A percentile compares a stretch with the other conserved stretches of the same genome.
Evolutionary conservation across 2,329 filamentous ascomycete genomes (phyloP).

Genomic region (Cadophora luteo-olivacea): DNA sequence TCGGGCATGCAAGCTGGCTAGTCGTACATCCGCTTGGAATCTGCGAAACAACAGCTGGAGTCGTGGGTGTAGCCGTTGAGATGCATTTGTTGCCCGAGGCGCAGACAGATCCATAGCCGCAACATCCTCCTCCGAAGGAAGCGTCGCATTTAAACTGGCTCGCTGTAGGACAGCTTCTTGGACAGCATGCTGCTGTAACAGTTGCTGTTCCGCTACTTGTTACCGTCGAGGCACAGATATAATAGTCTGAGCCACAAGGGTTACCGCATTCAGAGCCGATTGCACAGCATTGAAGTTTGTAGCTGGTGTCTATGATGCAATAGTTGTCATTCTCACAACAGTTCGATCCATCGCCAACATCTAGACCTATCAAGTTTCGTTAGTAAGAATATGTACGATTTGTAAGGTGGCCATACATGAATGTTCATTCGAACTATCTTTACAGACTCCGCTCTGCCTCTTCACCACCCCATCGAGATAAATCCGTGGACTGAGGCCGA

Average conservation of each 20-base stretch:
- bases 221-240: slow-evolving; percentile 44
- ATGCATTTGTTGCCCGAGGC: slow-evolving; percentile 46
- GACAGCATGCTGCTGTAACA: slow-evolving; percentile 42
- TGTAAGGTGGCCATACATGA: slow-evolving; percentile 35
- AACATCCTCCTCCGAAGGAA: slow-evolving; percentile 51
- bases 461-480: slow-evolving; percentile 31
- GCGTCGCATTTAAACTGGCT: slow-evolving; percentile 45
- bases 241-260: slow-evolving; percentile 43
- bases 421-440: slow-evolving; percentile 30
- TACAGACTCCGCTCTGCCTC: slow-evolving; percentile 33
- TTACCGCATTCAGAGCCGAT: slow-evolving; percentile 50
- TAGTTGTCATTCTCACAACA: slow-evolving; percentile 55
- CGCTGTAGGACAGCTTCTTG: slow-evolving; percentile 43
- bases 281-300: slow-evolving; percentile 50
- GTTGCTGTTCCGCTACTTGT: slow-evolving; percentile 31
- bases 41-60: slow-evolving; percentile 44
- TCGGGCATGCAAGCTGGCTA: slow-evolving; percentile 51
- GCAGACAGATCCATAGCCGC: slow-evolving; percentile 54
- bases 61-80: slow-evolving; percentile 38
- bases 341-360: slow-evolving; percentile 46
- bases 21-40: slow-evolving; percentile 53
- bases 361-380: slow-evolving; percentile 47
- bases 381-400: background rate
- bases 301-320: slow-evolving; percentile 51
- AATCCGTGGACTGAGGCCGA: slow-evolving; percentile 37